Evolutionary conservation across 495 filamentous ascomycete genomes (phyloP), one percentile per base, ranked within the genome.

Genomic region (Astrothelium macrocarpum): DNA sequence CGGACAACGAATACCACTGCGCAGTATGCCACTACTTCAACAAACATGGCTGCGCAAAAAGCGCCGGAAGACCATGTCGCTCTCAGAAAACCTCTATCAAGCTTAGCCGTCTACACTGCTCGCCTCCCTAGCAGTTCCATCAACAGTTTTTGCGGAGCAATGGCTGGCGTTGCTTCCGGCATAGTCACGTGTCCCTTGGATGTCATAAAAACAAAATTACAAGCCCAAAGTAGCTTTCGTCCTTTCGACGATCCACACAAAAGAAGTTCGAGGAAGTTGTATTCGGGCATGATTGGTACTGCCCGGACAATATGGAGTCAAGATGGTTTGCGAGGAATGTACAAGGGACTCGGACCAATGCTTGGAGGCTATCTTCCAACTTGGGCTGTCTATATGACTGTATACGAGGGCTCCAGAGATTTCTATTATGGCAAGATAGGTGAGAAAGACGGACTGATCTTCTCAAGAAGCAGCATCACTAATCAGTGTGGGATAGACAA

Each of bases 181-280:
- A 83, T 97, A 45, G 90, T 97, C 66, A 97, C 94, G 49, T 99
- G 94, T 72, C 94, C 94, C 23, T 84, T 99, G 61, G 94, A 99
- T 80, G 94, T 99, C 60, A 97, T 99, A 71, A 99, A 99, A 78
- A 99, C 94, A 53, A 97, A 96, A 73, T 76, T 99, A 60, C 94
- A 99, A 74, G 95, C 93, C 34, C 95, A 97, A 73, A 92, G 92
- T 63, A 89, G 89, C 3, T 87, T 92, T 81, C 74, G 72, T 70
- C 36, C 73, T 36, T 74, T 74, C 36, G 71, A 76, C 16, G 59
- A 7, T 10, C 23, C 39, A 75, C 78, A 73, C 76, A 73, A 70
- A 68, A 76, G 72, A 66, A 78, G 70, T 58, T 76, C 79, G 65
- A 80, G 78, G 10, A 69, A 76, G 14, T 74, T 91, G 36, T 99